These are phyloP conservation scores for Rhizopogon vinicolor DNA, from an alignment of 768 basidiomycete genomes.

Conservation along the genomic window DNA sequence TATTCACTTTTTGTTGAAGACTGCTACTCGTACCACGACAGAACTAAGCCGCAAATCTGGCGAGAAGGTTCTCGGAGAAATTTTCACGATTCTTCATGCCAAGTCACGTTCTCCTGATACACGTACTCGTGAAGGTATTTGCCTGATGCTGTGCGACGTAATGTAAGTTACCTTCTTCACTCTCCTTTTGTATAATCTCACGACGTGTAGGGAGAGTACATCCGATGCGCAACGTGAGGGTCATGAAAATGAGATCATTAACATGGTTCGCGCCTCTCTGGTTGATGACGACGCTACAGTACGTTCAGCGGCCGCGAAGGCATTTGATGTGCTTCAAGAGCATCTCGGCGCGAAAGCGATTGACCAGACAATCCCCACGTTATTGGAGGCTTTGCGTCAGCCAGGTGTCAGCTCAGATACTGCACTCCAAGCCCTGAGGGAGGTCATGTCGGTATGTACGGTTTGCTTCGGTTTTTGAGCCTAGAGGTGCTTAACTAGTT, in stretches of 20 bases:
- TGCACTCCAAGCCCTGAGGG: slow-evolving; percentile 85
- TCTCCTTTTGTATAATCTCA: background rate
- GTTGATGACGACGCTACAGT: slow-evolving; percentile 88
- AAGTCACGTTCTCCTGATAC: slow-evolving; percentile 59
- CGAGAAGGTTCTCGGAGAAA: slow-evolving; percentile 82
- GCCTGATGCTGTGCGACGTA: slow-evolving; percentile 81
- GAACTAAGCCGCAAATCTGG: slow-evolving; percentile 96
- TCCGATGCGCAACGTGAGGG: slow-evolving; percentile 81
- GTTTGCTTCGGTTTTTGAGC: background rate
- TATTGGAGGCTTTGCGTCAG: slow-evolving; percentile 88
- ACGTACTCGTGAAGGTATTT: slow-evolving; percentile 77
- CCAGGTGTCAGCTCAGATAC: slow-evolving; percentile 95
- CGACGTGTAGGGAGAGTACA: slow-evolving; percentile 63
- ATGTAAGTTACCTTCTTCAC: slow-evolving; percentile 48
- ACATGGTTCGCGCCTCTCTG: slow-evolving; percentile 76
- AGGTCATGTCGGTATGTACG: slow-evolving; percentile 84
- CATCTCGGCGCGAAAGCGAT: slow-evolving; percentile 87
- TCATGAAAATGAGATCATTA: slow-evolving; percentile 84
- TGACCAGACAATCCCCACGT: slow-evolving; percentile 93
- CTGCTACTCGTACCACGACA: slow-evolving; percentile 79
- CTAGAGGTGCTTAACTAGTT: slow-evolving; percentile 3
- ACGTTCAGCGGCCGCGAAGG: slow-evolving; percentile 82
- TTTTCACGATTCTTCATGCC: slow-evolving; percentile 72
- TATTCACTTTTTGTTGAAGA: slow-evolving; percentile 42
- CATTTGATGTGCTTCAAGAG: slow-evolving; percentile 91